Conservation (phyloP, 495 filamentous ascomycete genomes). For the Apodospora peruviana region DNA sequence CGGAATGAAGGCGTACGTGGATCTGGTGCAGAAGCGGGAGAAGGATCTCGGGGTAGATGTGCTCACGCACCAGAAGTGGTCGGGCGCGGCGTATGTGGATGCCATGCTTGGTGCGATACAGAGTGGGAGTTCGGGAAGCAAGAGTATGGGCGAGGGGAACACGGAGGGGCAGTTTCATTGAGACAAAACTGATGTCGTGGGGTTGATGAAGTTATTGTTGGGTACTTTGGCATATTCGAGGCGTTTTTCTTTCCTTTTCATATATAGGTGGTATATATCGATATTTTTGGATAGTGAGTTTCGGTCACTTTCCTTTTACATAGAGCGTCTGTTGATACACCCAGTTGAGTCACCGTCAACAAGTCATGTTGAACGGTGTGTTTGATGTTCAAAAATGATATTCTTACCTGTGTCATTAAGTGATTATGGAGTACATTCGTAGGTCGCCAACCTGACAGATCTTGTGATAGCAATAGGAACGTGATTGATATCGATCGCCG, state of each 20-base stretch:
- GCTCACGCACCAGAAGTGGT: conserved; percentile 97
- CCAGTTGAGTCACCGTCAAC: no score
- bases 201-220: neutral
- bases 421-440: no score
- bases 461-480: no score
- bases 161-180: conserved; percentile 59
- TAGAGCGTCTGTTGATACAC: no score
- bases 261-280: no score
- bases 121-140: conserved; percentile 77
- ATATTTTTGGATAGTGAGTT: no score
- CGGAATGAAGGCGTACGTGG: conserved; percentile 94
- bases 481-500: no score
- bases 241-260: neutral
- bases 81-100: conserved; percentile 86
- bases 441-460: no score
- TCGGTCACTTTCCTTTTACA: no score
- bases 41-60: conserved; percentile 93
- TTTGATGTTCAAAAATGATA: no score
- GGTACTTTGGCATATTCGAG: neutral
- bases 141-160: conserved; percentile 79
- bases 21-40: conserved; percentile 79
- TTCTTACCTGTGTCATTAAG: no score
- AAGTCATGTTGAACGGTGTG: no score
- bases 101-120: conserved; percentile 88
- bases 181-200: neutral